Conservation (phyloP, 768 basidiomycete genomes). For the Suillus paluster region DNA sequence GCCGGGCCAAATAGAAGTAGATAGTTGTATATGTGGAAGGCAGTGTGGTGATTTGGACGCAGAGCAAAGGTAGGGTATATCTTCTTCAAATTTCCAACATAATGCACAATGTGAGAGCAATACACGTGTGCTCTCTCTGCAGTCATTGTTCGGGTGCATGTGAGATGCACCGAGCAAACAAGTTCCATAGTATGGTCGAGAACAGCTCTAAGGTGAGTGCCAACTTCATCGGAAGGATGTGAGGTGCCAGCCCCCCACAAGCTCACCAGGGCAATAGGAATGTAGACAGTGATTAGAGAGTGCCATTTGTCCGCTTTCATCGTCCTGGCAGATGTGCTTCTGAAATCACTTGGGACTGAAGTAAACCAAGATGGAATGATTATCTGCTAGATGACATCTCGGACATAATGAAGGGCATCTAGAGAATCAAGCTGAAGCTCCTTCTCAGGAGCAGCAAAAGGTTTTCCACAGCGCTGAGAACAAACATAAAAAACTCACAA, state of each 20-base stretch:
- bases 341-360: slow-evolving; percentile 24
- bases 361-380: slow-evolving; percentile 19
- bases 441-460: background rate
- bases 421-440: background rate
- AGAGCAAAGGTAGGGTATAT: slow-evolving; percentile 19
- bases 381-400: slow-evolving; percentile 5
- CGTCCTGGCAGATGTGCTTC: slow-evolving; percentile 27
- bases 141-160: slow-evolving; percentile 21
- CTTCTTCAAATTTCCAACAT: slow-evolving; percentile 18
- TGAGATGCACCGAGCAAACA: slow-evolving; percentile 29
- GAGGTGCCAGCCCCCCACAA: slow-evolving; percentile 1
- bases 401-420: background rate
- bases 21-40: slow-evolving; percentile 38
- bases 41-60: slow-evolving; percentile 35
- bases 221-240: slow-evolving; percentile 5
- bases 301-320: slow-evolving; percentile 46
- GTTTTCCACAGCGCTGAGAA: slow-evolving; percentile 5
- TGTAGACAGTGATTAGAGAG: slow-evolving; percentile 31
- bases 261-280: slow-evolving; percentile 39
- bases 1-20: slow-evolving; percentile 42
- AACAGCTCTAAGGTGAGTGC: too few relatives aligned
- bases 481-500: background rate
- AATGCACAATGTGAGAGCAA: slow-evolving; percentile 20
- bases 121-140: slow-evolving; percentile 13
- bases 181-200: slow-evolving; percentile 35